These are phyloP conservation scores for Amaranthus cruentus DNA, from an alignment of 148 eudicot species.

Conservation along the genomic window DNA sequence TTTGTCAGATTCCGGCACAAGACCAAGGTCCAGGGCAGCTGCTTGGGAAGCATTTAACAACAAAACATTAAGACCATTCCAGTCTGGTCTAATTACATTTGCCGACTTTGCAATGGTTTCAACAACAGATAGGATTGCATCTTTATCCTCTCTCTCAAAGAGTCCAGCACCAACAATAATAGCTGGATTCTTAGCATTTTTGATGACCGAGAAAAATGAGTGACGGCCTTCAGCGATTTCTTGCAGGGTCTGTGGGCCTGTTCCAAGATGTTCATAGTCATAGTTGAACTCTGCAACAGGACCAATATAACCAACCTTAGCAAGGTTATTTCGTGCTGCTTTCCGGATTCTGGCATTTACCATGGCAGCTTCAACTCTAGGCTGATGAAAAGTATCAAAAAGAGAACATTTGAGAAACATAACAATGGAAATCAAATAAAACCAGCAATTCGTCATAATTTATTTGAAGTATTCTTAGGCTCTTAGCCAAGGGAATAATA, in stretches of 20 bases:
- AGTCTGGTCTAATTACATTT: conserved; percentile 71
- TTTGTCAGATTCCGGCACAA: conserved; percentile 77
- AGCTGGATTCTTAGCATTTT: conserved; percentile 77
- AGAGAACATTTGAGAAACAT: not conserved
- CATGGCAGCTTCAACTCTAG: conserved; percentile 98
- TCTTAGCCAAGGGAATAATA: no score
- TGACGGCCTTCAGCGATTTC: conserved; percentile 81
- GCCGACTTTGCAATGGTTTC: conserved; percentile 59
- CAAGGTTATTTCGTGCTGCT: conserved; percentile 57
- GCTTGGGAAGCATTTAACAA: conserved; percentile 95
- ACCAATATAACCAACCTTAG: conserved; percentile 87
- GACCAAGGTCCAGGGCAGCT: conserved; percentile 87
- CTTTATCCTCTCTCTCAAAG: conserved; percentile 76
- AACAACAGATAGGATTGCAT: conserved; percentile 62
- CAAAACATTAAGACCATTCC: conserved; percentile 85
- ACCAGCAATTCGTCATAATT: not conserved
- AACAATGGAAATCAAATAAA: not conserved
- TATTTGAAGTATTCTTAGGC: not conserved
- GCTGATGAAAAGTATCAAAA: conserved; percentile 43
- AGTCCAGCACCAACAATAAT: conserved; percentile 85
- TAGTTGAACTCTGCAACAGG: conserved; percentile 82
- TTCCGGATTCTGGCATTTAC: conserved; percentile 97
- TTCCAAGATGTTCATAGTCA: conserved; percentile 70
- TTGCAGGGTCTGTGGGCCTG: conserved; percentile 61
- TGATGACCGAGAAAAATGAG: conserved; percentile 53